These are phyloP conservation scores for Leptographium radiaticola DNA, from an alignment of 2,329 filamentous ascomycete genomes.

Conservation along the genomic window DNA sequence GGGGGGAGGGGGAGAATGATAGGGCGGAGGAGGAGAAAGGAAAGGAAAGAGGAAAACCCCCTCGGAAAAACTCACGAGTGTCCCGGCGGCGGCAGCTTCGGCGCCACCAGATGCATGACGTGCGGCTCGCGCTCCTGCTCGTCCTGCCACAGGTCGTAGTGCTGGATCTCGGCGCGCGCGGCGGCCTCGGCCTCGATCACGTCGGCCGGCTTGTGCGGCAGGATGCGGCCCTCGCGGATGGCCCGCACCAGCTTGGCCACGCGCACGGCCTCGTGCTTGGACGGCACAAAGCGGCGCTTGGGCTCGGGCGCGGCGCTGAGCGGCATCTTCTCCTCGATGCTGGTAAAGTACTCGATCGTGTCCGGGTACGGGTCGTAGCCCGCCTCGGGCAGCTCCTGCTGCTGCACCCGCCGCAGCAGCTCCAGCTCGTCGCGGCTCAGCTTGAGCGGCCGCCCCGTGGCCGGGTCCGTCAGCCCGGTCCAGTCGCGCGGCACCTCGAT, in stretches of 20 bases:
- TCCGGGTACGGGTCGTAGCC: constrained; percentile 90
- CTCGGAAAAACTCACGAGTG: constrained; percentile 43
- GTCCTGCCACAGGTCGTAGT: constrained; percentile 91
- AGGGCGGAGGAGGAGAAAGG: background rate
- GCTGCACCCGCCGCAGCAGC: constrained; percentile 74
- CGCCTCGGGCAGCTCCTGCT: constrained; percentile 76
- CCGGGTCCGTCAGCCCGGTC: constrained; percentile 89
- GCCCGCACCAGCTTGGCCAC: constrained; percentile 96
- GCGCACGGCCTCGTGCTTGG: constrained; percentile 91
- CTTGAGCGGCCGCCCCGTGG: constrained; percentile 84
- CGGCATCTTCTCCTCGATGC: constrained; percentile 85
- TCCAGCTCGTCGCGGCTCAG: constrained; percentile 81
- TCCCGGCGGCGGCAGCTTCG: constrained; percentile 82
- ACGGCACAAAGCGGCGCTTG: constrained; percentile 88
- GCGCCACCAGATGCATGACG: constrained; percentile 87
- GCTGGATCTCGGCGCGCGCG: constrained; percentile 55
- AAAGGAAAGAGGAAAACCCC: background rate
- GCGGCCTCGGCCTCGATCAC: constrained; percentile 51
- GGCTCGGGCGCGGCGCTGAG: constrained; percentile 89
- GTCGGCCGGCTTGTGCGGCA: constrained; percentile 71
- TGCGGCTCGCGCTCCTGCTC: constrained; percentile 73
- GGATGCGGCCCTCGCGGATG: constrained; percentile 84
- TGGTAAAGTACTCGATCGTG: constrained; percentile 87
- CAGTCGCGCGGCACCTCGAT: constrained; percentile 96
- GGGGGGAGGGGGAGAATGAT: background rate